Evolutionary conservation across 179 eudicot genomes (phyloP), one percentile per base, ranked within the genome.

Genomic region (Actinidia arguta): DNA sequence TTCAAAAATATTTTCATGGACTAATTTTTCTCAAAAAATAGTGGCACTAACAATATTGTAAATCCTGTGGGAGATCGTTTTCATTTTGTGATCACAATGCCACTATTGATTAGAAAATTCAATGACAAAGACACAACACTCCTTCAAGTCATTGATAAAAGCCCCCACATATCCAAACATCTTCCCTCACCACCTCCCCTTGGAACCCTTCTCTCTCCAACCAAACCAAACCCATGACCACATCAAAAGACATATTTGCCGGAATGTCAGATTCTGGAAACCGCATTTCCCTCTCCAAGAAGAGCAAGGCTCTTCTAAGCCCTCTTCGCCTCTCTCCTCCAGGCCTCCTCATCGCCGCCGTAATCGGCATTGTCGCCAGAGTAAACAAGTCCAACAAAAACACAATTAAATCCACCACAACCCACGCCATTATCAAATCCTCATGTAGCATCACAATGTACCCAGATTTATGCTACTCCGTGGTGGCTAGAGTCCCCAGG

Each of bases 391-490:
- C 36, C 36, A 31, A 31, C 36, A 31, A 31, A 31, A 31, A 31
- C 36, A 31, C 36, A 31, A 31, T 31, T 31, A 31, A 31, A 31
- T 31, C 36, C 2, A 31, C 36, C 36, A 31, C 84, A 54, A 86
- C 88, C 7, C 94, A 93, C 61, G 62, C 89, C 78, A 52, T 92
- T 18, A 78, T 92, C 70, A 85, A 86, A 75, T 51, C 89, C 79
- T 88, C 96, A 17, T 94, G 98, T 44, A 86, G 88, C 50, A 81
- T 44, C 85, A 94, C 98, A 8, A 66, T 71, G 11, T 90, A 88
- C 82, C 95, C 94, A 0, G 93, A 92, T 27, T 84, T 94, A 11
- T 94, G 98, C 85, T 93, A 87, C 88, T 81, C 90, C 11, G 63
- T 90, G 27, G 78, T 94, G 1, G 89, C 90, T 70, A 79, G 81